These are phyloP conservation scores for Kluyveromyces aestuarii DNA, from an alignment of 805 yeast genomes.

Conservation along the genomic window DNA sequence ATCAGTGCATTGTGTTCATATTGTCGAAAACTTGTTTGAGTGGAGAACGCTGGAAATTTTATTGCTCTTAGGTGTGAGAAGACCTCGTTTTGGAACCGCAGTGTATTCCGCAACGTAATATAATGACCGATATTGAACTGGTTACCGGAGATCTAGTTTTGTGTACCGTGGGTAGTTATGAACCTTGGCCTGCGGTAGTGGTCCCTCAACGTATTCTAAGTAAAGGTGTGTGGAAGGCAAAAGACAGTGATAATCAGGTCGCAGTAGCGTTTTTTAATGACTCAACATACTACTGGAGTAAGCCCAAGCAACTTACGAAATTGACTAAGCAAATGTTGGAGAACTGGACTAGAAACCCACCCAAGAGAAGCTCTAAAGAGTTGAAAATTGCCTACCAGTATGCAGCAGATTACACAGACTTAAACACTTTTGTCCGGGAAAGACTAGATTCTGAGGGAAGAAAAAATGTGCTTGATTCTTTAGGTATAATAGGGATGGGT, in stretches of 20 bases:
- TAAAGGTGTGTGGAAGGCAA: conserved; percentile 20
- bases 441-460: conserved; percentile 21
- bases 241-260: conserved; percentile 10
- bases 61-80: neutral
- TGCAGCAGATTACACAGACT: conserved; percentile 16
- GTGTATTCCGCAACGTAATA: neutral
- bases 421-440: conserved; percentile 17
- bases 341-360: conserved; percentile 9
- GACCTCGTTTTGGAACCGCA: neutral
- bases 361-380: conserved; percentile 11
- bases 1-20: too few relatives aligned
- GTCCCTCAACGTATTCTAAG: conserved; percentile 26
- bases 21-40: too few relatives aligned
- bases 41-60: too few relatives aligned
- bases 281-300: conserved; percentile 29
- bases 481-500: conserved; percentile 12
- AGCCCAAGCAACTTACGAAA: conserved; percentile 17
- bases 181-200: conserved; percentile 30
- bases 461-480: conserved; percentile 11
- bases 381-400: conserved; percentile 22
- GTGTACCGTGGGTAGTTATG: conserved; percentile 28
- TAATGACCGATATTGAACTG: conserved; percentile 10
- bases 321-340: conserved; percentile 11
- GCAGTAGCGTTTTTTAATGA: conserved; percentile 30
- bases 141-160: conserved; percentile 27